Evolutionary conservation across 2,329 filamentous ascomycete species (phyloP).

Genomic region (Clarireedia paspali): DNA sequence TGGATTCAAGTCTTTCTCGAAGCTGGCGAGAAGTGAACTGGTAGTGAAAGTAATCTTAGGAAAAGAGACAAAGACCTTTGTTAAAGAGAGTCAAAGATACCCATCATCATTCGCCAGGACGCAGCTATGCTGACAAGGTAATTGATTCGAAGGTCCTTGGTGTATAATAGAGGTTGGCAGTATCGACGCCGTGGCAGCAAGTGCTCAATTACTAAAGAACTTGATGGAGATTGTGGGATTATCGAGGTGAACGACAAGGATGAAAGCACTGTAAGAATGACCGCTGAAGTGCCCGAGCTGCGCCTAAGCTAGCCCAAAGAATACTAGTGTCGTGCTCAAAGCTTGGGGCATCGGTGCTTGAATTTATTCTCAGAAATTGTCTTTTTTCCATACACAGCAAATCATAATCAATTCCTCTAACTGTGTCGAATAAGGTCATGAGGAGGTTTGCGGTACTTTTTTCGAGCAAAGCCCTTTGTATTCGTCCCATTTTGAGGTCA

Average conservation of each 20-base stretch:
- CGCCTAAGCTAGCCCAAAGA: too few species aligned
- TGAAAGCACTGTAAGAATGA: background rate
- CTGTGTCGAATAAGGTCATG: background rate
- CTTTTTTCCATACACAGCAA: background rate
- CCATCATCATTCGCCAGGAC: conserved; percentile 2
- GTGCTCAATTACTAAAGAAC: background rate
- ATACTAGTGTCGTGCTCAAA: background rate
- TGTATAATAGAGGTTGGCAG: background rate
- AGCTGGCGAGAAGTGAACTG: background rate
- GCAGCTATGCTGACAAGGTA: background rate
- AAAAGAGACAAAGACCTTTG: conserved; percentile 8
- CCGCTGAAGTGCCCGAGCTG: background rate
- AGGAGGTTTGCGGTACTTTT: background rate
- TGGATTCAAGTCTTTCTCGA: too few species aligned
- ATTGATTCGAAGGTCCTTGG: background rate
- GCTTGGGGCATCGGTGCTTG: background rate
- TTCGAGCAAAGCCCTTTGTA: background rate
- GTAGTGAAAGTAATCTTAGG: background rate
- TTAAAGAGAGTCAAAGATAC: conserved; percentile 5
- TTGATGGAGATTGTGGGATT: background rate
- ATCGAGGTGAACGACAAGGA: background rate
- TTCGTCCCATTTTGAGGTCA: background rate
- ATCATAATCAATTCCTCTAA: background rate
- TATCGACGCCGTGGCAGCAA: background rate
- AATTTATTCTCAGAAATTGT: background rate